These are phyloP conservation scores for Helianthus annuus DNA, from an alignment of 129 eudicot species.

Conservation along the genomic window HanXRQr2.0-SUNRISE NC_035446.2:162177195-162177694, in stretches of 20 bases:
- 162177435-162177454: slow-evolving; percentile 41
- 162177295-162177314: slow-evolving; percentile 12
- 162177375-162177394: slow-evolving; percentile 18
- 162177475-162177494: slow-evolving; percentile 25
- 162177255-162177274: slow-evolving; percentile 50
- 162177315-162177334: slow-evolving; percentile 34
- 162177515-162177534: slow-evolving; percentile 40
- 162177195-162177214: slow-evolving; percentile 59
- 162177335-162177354: background rate
- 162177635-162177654: slow-evolving; percentile 21
- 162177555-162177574: slow-evolving; percentile 38
- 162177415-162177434: background rate
- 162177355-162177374: slow-evolving; percentile 27
- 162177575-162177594: slow-evolving; percentile 49
- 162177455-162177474: slow-evolving; percentile 22
- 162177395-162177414: background rate
- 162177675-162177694: background rate
- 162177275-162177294: slow-evolving; percentile 22
- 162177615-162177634: background rate
- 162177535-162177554: slow-evolving; percentile 23
- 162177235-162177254: slow-evolving; percentile 70
- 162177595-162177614: background rate
- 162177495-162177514: slow-evolving; percentile 44
- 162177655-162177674: background rate
- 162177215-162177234: slow-evolving; percentile 68